A percentile compares a stretch with the other conserved stretches of the same genome.
Conservation (phyloP, 2,329 filamentous ascomycete genomes). For the Xylariaceae sp. region DNA sequence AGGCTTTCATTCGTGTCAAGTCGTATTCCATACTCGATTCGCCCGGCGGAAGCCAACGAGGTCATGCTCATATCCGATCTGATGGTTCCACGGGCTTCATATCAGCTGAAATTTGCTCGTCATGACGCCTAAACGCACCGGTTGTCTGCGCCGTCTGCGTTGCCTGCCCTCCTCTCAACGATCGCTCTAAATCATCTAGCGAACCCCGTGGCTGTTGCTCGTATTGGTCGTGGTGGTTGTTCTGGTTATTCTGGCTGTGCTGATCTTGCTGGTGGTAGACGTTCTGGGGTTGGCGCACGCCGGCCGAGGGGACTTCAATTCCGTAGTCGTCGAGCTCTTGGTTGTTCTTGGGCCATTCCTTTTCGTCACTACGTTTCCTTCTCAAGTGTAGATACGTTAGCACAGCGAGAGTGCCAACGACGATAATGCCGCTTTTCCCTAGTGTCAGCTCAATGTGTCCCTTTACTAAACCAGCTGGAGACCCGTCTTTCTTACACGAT, state of each 20-base stretch:
- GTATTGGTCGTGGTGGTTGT: slow-evolving; percentile 4
- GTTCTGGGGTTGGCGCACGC: slow-evolving; percentile 17
- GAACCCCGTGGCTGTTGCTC: slow-evolving; percentile 9
- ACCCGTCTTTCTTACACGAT: slow-evolving; percentile 35
- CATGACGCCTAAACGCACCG: slow-evolving; percentile 27
- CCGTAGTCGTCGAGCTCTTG: slow-evolving; percentile 44
- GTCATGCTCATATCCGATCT: slow-evolving; percentile 25
- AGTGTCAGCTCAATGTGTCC: slow-evolving; percentile 1
- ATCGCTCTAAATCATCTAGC: slow-evolving; percentile 28
- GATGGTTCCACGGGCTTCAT: slow-evolving; percentile 28
- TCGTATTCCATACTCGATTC: slow-evolving; percentile 1
- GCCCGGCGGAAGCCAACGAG: not conserved
- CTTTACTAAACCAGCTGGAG: not conserved
- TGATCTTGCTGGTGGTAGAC: not conserved
- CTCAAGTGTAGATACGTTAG: slow-evolving; percentile 39
- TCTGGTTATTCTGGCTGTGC: not conserved
- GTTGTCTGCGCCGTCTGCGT: slow-evolving; percentile 12
- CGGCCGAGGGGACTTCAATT: slow-evolving; percentile 23
- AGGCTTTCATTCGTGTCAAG: too few relatives aligned
- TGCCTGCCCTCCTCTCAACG: slow-evolving; percentile 18
- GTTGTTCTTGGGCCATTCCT: slow-evolving; percentile 41
- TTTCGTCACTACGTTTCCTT: slow-evolving; percentile 34
- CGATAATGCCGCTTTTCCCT: slow-evolving; percentile 32
- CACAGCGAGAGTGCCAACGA: slow-evolving; percentile 25
- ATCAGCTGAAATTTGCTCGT: slow-evolving; percentile 28